Evolutionary conservation across 2,329 filamentous ascomycete species (phyloP), one percentile per base, ranked within the genome.

Genomic region (Trichoderma sp.): DNA sequence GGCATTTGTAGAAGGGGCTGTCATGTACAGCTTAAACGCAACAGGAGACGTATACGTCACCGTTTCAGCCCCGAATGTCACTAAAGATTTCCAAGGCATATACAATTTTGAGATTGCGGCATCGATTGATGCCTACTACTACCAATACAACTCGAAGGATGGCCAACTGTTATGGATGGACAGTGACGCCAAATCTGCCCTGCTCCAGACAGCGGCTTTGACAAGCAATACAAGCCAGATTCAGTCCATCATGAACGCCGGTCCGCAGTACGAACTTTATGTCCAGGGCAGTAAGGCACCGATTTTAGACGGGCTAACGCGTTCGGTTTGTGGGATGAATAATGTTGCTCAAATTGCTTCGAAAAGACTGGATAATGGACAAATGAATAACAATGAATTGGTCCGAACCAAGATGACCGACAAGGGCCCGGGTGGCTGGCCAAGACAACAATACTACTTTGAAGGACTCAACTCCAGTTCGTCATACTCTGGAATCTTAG

Each of bases 391-490:
- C n/a, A 80, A 82, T 34, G 83, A 80, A 73, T 81, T 85, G 63
- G 85, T 90, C 34, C 84, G 82, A 15, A 89, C 88, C 58, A 85
- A 88, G 51, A 92, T 97, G 85, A 95, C 91, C 3, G 90, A 86
- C 32, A 87, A 90, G 36, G 93, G 89, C 4, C 83, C 86, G 1
- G 89, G 89, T 4, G 88, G 88, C 65, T 85, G 90, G 73, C 93
- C 93, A 1, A 95, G 94, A 79, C 91, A 97, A 79, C 94, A 97
- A 77, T 97, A 99, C 80, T 94, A 95, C 76, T 86, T 98, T 62
- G 89, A 87, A 47, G 89, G 90, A 0, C 86, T 99, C 53, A 93
- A 94, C 73, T 83, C 86, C 4, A 93, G 89, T 75, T 90, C 91
- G 5, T 84, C 82, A 0, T 98, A 98, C 77, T 84, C 85, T 47